Evolutionary conservation across 805 yeast species (phyloP), one percentile per base, ranked within the genome.

Genomic region (Candida krabiensis): DNA sequence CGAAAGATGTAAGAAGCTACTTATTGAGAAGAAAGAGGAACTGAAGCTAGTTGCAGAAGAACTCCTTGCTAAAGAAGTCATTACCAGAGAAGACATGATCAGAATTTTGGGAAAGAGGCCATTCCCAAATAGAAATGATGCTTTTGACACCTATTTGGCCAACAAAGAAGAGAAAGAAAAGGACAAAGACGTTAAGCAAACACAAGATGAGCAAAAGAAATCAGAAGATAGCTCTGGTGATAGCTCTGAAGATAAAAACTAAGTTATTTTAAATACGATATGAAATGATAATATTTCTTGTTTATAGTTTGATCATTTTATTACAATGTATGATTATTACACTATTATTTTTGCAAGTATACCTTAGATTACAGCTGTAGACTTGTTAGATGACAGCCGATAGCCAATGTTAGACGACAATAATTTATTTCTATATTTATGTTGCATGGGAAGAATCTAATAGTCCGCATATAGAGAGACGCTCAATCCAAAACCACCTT

Each of bases 131-230:
- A 73, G 79, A 58, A 85, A 85, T 54, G 95, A 85, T 56, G 96
- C 96, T 1, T 89, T 90, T 63, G 96, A 88, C 61, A 87, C 86
- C 60, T 90, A 90, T 55, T 67, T 90, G 44, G 86, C 52, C n/a
- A 46, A 43, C 5, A 54, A 50, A 27, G 45, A 44, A 21, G 46
- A 43, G 24, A 42, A 44, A 22, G 35, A 19, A 9, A 41, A 27
- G 13, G 34, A 28, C 19, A 21, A 29, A 4, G 28, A 29, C 14
- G 47, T 38, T 19, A n/a, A 27, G 9, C 32, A 43, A 12, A 30
- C 24, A n/a, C 21, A 25, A 9, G 27, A 18, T 13, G 25, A 30
- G 23, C 4, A 9, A 19, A 26, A 34, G 41, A n/a, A 28, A 31
- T 19, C n/a, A 13, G 22, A 33, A 9, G 22, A 33, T 13, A 35